phyloP scores from a whole-genome alignment of 163 green algal species.

The Prototheca stagnorum region DNA sequence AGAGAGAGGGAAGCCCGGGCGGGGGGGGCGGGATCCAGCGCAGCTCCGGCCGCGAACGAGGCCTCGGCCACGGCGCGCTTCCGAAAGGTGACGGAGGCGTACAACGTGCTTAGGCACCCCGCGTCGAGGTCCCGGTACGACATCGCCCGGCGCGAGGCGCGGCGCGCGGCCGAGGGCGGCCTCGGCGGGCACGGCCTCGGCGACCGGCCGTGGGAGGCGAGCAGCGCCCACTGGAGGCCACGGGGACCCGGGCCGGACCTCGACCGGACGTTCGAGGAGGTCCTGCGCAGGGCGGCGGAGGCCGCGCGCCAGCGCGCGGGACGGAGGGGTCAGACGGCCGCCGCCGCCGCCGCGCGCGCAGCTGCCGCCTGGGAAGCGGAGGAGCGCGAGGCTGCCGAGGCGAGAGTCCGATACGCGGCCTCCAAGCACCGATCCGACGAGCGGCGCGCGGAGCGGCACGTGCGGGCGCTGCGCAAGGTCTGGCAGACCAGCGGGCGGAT shows the following conservation, averaged over 20 bases:
- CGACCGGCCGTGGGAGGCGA: neutral
- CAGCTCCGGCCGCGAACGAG: too few species aligned
- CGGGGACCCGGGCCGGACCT: slow-evolving; percentile 1
- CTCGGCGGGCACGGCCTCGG: neutral
- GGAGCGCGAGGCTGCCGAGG: slow-evolving; percentile 12
- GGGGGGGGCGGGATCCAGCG: too few species aligned
- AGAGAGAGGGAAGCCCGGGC: neutral
- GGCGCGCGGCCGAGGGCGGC: neutral
- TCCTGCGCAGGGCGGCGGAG: slow-evolving; percentile 7
- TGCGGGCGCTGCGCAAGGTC: slow-evolving; percentile 15
- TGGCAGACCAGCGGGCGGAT: slow-evolving; percentile 19
- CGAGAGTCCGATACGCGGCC: slow-evolving; percentile 6
- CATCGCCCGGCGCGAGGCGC: neutral
- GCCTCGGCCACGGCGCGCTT: too few species aligned
- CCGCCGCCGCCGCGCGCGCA: slow-evolving; percentile 3
- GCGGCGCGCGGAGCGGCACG: slow-evolving; percentile 15
- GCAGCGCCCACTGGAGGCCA: neutral
- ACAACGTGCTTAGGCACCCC: slow-evolving; percentile 26
- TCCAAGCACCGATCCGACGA: slow-evolving; percentile 10
- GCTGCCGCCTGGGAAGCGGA: slow-evolving; percentile 13
- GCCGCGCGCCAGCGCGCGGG: neutral
- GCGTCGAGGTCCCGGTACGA: slow-evolving; percentile 25
- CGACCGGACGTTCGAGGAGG: slow-evolving; percentile 12
- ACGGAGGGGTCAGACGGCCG: neutral
- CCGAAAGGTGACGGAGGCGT: slow-evolving; percentile 24